Conservation (phyloP, 1,284 basidiomycete species). For the Paramarasmius palmivorus region DNA sequence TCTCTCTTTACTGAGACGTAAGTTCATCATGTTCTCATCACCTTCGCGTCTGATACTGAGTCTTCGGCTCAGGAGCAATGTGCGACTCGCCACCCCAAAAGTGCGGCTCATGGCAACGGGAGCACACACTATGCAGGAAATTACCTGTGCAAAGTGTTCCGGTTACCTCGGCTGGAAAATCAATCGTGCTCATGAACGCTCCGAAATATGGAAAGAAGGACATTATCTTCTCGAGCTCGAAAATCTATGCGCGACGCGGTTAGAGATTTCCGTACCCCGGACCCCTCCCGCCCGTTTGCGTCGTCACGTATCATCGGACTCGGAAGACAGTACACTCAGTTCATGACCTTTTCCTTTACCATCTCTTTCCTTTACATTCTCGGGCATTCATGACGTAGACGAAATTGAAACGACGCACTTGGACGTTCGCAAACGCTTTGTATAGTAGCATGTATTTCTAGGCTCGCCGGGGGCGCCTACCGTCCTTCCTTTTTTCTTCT, state of each 20-base stretch:
- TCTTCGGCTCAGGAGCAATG: slow-evolving; percentile 37
- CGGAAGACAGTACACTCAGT: slow-evolving; percentile 13
- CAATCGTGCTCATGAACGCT: slow-evolving; percentile 52
- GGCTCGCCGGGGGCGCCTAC: neutral
- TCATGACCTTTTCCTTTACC: neutral
- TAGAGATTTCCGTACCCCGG: slow-evolving; percentile 5
- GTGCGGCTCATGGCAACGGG: slow-evolving; percentile 64
- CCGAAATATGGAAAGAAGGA: slow-evolving; percentile 66
- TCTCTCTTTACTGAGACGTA: slow-evolving; percentile 52
- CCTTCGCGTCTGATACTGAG: slow-evolving; percentile 1
- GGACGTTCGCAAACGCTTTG: slow-evolving; percentile 3
- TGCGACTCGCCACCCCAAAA: slow-evolving; percentile 35
- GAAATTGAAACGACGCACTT: neutral
- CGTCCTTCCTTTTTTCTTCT: neutral
- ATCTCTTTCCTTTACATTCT: neutral
- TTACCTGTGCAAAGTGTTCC: slow-evolving; percentile 47
- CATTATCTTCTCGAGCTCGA: slow-evolving; percentile 58
- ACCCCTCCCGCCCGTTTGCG: slow-evolving; percentile 3
- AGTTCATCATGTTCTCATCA: slow-evolving; percentile 18
- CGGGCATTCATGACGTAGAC: neutral
- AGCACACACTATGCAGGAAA: slow-evolving; percentile 61
- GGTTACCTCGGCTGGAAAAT: slow-evolving; percentile 65
- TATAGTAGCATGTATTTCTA: slow-evolving; percentile 16
- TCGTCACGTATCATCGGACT: slow-evolving; percentile 10
- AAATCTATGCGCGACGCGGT: slow-evolving; percentile 24